Evolutionary conservation across 148 eudicot genomes (phyloP), one percentile per base, ranked within the genome.

Genomic region (Drosera capensis): DNA sequence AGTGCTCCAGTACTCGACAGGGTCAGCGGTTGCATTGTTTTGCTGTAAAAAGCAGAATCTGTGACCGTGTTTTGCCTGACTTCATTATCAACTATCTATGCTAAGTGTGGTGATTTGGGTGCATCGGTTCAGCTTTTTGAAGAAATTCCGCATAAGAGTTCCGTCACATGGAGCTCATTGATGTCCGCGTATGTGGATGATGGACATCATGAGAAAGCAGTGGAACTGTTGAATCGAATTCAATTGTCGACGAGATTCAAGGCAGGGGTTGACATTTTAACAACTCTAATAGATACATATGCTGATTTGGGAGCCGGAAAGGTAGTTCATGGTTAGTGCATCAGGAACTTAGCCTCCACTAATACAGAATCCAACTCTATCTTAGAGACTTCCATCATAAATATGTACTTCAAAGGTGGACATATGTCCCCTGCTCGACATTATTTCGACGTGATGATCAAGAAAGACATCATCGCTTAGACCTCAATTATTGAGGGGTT

Each of bases 401-500:
- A 50, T 31, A 60, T 60, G 59, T 60, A 60, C 20, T 34, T 41
- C 1, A 53, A 39, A 45, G 52, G 65, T 53, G 65, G 65, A 40
- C 45, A 43, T 48, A 47, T 60, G 40, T 53, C 58, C 29, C 41
- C 42, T 23, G 58, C 65, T 19, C 31, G 43, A 20, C 54, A 30
- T 18, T 58, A 61, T 52, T 75, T 75, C 12, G 29, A 22, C 45
- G 34, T 16, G 34, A 64, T 71, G 54, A 14, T 3, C n/a, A 48
- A 15, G 6, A 62, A 43, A 55, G 77, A 71, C 59, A 39, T 62
- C 5, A 52, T 71, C 0, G 39, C 73, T 49, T 76, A 74, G 78
- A 57, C 82, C 20, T 76, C 82, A 7, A 76, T 76, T 71, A 76
- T 76, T 12, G 74, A 71, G 56, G 74, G 74, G 11, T 63, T 20